Evolutionary conservation across 305 asterid species (phyloP).

Genomic region (Fraxinus albicans): DNA sequence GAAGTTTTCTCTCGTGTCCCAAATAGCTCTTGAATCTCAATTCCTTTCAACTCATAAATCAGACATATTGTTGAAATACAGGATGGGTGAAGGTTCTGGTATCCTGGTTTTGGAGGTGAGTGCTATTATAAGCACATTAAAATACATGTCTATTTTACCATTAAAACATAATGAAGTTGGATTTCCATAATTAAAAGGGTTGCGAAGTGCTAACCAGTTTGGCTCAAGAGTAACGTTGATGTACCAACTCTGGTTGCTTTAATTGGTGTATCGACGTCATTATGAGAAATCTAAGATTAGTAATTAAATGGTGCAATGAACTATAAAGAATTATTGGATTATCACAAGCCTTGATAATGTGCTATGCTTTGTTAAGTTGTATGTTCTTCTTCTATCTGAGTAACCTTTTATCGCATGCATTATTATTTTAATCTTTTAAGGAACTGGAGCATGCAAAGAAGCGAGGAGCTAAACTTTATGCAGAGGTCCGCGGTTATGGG

Average conservation of each 20-base stretch:
- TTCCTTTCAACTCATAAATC: conserved; percentile 17
- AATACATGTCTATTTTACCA: not conserved
- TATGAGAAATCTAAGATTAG: not conserved
- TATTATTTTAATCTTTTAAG: conserved; percentile 37
- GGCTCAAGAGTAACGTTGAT: not conserved
- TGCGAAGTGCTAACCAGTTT: not conserved
- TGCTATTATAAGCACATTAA: conserved; percentile 18
- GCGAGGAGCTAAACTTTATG: conserved; percentile 87
- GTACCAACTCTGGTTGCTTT: not conserved
- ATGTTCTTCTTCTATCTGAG: not conserved
- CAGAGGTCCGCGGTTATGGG: conserved; percentile 95
- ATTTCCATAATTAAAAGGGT: not conserved
- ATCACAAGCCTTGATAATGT: not conserved
- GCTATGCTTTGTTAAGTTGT: not conserved
- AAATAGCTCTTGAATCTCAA: conserved; percentile 13
- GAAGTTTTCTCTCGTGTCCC: not conserved
- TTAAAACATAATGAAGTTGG: not conserved
- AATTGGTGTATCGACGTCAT: not conserved
- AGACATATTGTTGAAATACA: conserved; percentile 40
- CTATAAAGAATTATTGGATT: not conserved
- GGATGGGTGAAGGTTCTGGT: conserved; percentile 97
- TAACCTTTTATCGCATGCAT: conserved; percentile 9
- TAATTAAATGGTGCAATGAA: not conserved
- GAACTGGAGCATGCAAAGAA: conserved; percentile 90
- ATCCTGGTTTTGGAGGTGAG: conserved; percentile 90